Evolutionary conservation across 306 rosid species (phyloP).

Genomic region (Cajanus cajan): DNA sequence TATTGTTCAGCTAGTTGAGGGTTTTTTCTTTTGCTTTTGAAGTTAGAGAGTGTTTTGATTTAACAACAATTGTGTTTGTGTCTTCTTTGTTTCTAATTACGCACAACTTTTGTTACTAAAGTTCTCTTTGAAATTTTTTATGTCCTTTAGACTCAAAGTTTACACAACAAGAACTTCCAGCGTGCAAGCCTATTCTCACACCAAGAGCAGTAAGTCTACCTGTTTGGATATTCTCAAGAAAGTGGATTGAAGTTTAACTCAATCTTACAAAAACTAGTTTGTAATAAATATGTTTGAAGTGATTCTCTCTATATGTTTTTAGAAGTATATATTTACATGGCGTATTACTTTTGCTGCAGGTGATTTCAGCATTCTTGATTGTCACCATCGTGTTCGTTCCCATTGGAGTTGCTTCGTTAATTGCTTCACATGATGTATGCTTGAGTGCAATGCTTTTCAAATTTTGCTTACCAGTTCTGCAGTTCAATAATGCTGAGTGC

Average conservation of each 20-base stretch:
- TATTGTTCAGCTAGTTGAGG: not conserved
- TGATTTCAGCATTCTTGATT: conserved; percentile 85
- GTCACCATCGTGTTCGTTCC: conserved; percentile 79
- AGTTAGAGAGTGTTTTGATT: conserved; percentile 23
- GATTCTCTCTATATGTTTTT: not conserved
- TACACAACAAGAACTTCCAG: conserved; percentile 99
- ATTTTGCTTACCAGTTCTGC: conserved; percentile 27
- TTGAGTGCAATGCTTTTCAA: not conserved
- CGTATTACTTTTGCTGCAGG: conserved; percentile 51
- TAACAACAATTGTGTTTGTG: not conserved
- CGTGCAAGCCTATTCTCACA: conserved; percentile 97
- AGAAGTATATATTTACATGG: not conserved
- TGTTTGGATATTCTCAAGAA: not conserved
- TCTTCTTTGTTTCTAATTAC: conserved; percentile 4
- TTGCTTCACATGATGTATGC: conserved; percentile 84
- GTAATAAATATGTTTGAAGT: not conserved
- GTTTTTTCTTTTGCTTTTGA: not conserved
- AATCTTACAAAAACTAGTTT: too few species aligned
- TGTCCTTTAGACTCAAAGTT: conserved; percentile 72
- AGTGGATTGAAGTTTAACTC: too few species aligned
- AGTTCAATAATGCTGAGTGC: conserved; percentile 21
- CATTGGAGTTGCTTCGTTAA: conserved; percentile 79
- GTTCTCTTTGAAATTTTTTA: not conserved
- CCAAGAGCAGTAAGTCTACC: conserved; percentile 67
- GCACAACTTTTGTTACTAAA: conserved; percentile 24